Base-by-base conservation (phyloP, 2,329 filamentous ascomycete species). In the Microdochium nivale region DNA sequence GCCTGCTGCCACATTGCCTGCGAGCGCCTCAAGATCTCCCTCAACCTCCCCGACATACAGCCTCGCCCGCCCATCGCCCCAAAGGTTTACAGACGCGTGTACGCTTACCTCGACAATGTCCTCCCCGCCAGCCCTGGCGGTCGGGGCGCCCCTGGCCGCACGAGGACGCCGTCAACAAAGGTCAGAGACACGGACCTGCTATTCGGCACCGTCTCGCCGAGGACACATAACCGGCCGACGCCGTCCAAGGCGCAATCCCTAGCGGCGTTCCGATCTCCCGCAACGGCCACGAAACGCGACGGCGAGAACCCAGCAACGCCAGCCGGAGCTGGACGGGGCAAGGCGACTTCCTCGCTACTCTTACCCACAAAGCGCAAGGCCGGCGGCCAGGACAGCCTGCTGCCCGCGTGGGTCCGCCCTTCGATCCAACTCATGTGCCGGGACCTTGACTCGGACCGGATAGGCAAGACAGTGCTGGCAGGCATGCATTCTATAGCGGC, bases 1-100 rank as follows among this genome's bases (percentile, higher is more conserved):
- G 87, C 86, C 3, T 96, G 90, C 65, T 87, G 88, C 14, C 86
- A 96, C 68, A 80, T 99, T 54, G 94, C 94, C 21, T 97, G 91
- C 64, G 89, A 92, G 60, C 81, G 88, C 50, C 75, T 96, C 37
- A 91, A 90, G 63, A 86, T 84, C 51, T 67, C 76, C 1, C 79
- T 95, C 46, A 82, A 90, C 62, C 81, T 96, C 8, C 90, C 91
- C 0, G 79, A 84, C 1, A 85, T 91, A 53, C 81, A 87, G 56
- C 80, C 86, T 2, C 79, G 83, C 3, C 88, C 90, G 2, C 90
- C 90, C 3, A 86, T 90, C 50, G 84, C 84, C 47, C 90, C 89
- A 1, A 80, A 83, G 51, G 78, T 90, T 50, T 97, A 97, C 73
- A 88, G 87, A 61, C 88, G 89, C 53, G 76, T 97, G 35, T 94